Base-by-base conservation (phyloP, 805 yeast species). In the Komagataella pastoris region DNA sequence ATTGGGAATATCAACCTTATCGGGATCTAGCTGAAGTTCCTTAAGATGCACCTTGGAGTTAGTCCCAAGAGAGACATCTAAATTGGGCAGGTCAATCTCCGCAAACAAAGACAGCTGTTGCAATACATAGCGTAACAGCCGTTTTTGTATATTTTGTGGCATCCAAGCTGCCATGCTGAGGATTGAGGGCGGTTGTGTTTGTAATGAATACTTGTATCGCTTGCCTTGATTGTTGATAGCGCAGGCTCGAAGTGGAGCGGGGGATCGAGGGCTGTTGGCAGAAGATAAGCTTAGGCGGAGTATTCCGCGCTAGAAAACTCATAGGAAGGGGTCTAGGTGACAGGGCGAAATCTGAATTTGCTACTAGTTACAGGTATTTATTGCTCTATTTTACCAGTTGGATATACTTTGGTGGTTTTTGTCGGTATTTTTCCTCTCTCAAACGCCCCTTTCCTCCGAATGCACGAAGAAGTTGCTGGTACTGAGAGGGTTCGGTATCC, bases 101-200 rank as follows among this genome's bases (percentile, higher is more conserved):
- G 96, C 85, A 60, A 90, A 87, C 46, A 90, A 67, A 14, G 90
- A 80, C 47, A 89, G 76, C 65, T 88, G 91, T 62, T 85, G 87
- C 23, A 90, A 74, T 3, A 89, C 79, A 64, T 88, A 88, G 47
- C 85, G 79, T 47, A 90, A 76, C 44, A 89, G 75, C 58, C 95
- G 72, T 66, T 86, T 85, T 60, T 89, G 96, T 46, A 90, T 73
- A 65, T 85, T 86, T 63, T 83, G 91, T 6, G 95, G 91, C 65
- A 87, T 75, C 95, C 96, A 88, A 30, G 40, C 40, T 30, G 40
- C 40, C 40, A 30, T 30, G 40, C 40, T 30, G 40, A 30, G 40
- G 40, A 30, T 30, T 8, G 40, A 14, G 40, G 14, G 40, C 12
- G 40, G 40, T 10, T 30, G 40, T 30, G 40, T 30, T 30, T 30